phyloP scores from a whole-genome alignment of 257 asterid genomes.

The Ophiorrhiza pumila region DNA sequence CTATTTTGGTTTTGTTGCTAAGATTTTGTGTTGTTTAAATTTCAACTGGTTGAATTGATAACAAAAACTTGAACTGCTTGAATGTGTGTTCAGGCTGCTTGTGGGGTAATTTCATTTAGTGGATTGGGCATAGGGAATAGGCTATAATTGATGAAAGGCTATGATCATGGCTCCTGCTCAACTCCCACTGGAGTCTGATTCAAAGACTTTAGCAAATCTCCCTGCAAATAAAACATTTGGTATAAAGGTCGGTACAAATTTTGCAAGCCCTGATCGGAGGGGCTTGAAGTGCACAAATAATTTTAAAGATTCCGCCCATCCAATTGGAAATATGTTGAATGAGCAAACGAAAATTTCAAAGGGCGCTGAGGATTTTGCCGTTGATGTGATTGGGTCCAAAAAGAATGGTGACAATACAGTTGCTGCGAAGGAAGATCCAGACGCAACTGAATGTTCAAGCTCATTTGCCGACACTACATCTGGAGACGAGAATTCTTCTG shows the following conservation, averaged over 20 bases:
- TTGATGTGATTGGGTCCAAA: conserved; percentile 51
- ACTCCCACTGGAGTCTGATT: conserved; percentile 1
- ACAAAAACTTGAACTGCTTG: not conserved
- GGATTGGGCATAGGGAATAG: not conserved
- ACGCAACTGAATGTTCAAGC: conserved; percentile 86
- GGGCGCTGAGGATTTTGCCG: conserved; percentile 34
- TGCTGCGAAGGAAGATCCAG: conserved; percentile 66
- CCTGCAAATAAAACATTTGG: not conserved
- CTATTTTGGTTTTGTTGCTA: not conserved
- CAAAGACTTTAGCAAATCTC: not conserved
- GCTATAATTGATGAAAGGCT: conserved; percentile 4
- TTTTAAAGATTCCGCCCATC: conserved; percentile 15
- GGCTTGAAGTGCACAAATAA: conserved; percentile 18
- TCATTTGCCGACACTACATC: conserved; percentile 71
- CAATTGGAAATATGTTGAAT: conserved; percentile 27
- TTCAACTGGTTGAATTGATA: not conserved
- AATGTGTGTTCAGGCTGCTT: conserved; percentile 3
- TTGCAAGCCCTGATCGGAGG: conserved; percentile 9
- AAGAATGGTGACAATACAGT: conserved; percentile 40
- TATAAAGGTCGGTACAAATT: conserved; percentile 9
- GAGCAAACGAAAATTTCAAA: conserved; percentile 33
- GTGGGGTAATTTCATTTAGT: not conserved
- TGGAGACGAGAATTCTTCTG: conserved; percentile 53
- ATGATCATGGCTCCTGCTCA: conserved; percentile 15
- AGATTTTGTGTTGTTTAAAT: not conserved